Percentiles rank a stretch among this genome's conserved stretches.
These are phyloP conservation scores for Aspergillus versicolor DNA, from an alignment of 2,329 filamentous ascomycete species.

Conservation along the genomic window DNA sequence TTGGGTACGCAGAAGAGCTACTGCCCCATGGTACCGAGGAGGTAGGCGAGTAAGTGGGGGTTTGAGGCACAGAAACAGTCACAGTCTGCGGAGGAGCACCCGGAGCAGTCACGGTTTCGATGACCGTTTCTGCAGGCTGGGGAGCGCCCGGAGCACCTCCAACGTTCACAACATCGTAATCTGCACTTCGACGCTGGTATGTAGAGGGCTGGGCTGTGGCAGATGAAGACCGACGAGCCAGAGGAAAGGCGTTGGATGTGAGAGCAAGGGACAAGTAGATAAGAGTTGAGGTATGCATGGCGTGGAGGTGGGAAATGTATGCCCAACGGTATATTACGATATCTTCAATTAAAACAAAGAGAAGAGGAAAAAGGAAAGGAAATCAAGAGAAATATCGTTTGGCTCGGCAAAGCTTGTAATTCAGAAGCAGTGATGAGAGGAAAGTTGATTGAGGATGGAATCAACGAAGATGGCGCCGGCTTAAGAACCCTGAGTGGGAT, in stretches of 20 bases:
- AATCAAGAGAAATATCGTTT: neutral
- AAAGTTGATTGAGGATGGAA: neutral
- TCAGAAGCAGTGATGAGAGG: neutral
- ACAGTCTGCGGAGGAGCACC: conserved; percentile 20
- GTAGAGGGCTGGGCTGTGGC: conserved; percentile 16
- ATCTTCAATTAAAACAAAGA: neutral
- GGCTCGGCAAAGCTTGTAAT: neutral
- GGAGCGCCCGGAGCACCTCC: conserved; percentile 22
- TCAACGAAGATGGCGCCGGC: neutral
- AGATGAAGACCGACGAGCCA: conserved; percentile 21
- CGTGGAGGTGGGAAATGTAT: conserved; percentile 7
- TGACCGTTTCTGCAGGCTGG: conserved; percentile 8
- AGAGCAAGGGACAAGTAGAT: conserved; percentile 28
- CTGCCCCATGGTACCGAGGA: conserved; percentile 20
- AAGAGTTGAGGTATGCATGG: conserved; percentile 31
- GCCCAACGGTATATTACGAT: conserved; percentile 4
- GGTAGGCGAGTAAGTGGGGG: conserved; percentile 21
- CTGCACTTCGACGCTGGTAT: conserved; percentile 21
- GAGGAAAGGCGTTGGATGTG: conserved; percentile 29
- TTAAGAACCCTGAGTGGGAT: conserved; percentile 5
- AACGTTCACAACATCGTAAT: conserved; percentile 35
- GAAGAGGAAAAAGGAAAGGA: neutral
- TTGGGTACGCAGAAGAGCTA: neutral
- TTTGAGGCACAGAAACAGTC: conserved; percentile 24
- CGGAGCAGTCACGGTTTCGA: conserved; percentile 18